phyloP scores from a whole-genome alignment of 345 rosid species.

The Eucalyptus leucophloia region DNA sequence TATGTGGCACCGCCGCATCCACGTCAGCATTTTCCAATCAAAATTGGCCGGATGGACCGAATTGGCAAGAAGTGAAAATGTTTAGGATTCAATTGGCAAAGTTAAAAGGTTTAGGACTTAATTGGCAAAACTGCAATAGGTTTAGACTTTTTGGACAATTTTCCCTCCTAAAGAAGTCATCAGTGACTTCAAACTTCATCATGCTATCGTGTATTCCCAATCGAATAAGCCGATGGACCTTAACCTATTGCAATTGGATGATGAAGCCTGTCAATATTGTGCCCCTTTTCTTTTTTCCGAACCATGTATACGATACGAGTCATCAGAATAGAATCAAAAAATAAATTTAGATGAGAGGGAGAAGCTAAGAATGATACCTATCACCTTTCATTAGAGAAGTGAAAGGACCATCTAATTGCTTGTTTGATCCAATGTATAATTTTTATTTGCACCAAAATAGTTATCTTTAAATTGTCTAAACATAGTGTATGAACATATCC shows the following conservation, averaged over 20 bases:
- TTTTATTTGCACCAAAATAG: neutral
- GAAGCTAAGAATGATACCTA: neutral
- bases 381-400: neutral
- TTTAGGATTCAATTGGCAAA: too few species aligned
- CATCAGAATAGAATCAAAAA: neutral
- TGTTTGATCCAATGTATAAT: neutral
- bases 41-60: too few species aligned
- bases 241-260: too few species aligned
- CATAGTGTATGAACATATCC: too few species aligned
- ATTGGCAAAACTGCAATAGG: too few species aligned
- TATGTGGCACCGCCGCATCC: too few species aligned
- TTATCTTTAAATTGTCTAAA: neutral
- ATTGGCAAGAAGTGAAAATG: too few species aligned
- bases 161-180: neutral
- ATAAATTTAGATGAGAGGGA: neutral
- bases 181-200: neutral
- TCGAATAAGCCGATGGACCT: neutral
- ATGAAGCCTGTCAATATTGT: too few species aligned
- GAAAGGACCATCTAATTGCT: neutral
- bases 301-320: fast-evolving
- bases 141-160: too few species aligned
- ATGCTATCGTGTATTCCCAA: neutral
- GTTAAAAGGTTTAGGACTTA: too few species aligned
- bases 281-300: neutral
- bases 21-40: too few species aligned